phyloP scores from a whole-genome alignment of 2,329 filamentous ascomycete genomes.

The Xylariaceae sp. region DNA sequence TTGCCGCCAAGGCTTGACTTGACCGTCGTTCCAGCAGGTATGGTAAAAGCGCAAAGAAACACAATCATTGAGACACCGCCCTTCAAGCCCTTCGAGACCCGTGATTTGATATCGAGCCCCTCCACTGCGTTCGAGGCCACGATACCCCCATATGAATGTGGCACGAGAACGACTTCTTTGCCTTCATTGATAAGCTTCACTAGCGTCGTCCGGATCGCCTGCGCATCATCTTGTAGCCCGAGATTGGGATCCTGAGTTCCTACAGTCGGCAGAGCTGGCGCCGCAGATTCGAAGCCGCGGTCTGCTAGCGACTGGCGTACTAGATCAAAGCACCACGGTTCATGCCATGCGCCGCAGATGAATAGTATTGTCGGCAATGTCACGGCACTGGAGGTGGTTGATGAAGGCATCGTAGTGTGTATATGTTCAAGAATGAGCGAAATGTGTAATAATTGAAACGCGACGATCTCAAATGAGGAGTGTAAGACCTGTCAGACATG shows the following conservation, averaged over 20 bases:
- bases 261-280: neutral
- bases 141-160: neutral
- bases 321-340: neutral
- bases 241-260: neutral
- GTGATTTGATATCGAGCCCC: constrained; percentile 1
- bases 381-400: too few relatives aligned
- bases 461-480: too few relatives aligned
- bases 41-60: constrained; percentile 13
- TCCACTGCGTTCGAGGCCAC: neutral
- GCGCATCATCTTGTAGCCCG: neutral
- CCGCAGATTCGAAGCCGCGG: neutral
- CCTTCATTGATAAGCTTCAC: neutral
- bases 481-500: too few relatives aligned
- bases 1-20: neutral
- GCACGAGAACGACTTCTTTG: neutral
- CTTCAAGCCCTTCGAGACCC: constrained; percentile 7
- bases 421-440: too few relatives aligned
- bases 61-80: constrained; percentile 14
- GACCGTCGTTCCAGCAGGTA: constrained; percentile 1
- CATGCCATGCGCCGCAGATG: neutral
- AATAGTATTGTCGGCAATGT: neutral
- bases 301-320: neutral
- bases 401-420: too few relatives aligned
- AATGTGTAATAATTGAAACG: too few relatives aligned
- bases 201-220: neutral